Evolutionary conservation across 176 grass and related monocot species (phyloP), one percentile per base, ranked within the genome.

Genomic region (Elaeis guineensis): DNA sequence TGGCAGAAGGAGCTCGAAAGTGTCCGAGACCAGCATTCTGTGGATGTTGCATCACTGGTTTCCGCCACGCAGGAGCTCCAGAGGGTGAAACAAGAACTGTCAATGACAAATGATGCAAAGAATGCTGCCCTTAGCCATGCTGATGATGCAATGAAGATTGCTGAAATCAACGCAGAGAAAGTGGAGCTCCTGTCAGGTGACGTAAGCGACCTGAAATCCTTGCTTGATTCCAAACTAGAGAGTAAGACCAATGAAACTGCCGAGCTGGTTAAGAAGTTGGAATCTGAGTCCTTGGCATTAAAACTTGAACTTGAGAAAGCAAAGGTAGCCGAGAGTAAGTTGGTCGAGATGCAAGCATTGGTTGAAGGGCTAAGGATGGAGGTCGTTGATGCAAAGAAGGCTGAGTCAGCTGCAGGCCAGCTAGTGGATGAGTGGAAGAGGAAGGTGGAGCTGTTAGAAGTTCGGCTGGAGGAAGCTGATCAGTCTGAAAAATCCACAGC

Each of bases 341-440:
- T 89, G 79, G 25, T 78, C 1, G 64, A 76, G 23, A 80, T 75
- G 50, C 81, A 88, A 51, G 66, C 75, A 64, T 56, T 73, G 49
- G 66, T 82, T 7, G 79, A 86, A 52, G 68, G 70, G 55, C 78
- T 93, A 51, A 78, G 74, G 58, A 73, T 54, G 11, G 79, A 98
- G 57, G 16, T 81, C 25, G 55, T 49, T 81, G 82, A 77, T 72
- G 89, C 71, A 4, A 82, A 89, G 59, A 86, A 73, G 67, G 76
- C 77, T 6, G 79, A 98, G 63, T 59, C 62, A 61, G 79, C 76
- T 30, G 52, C 64, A 32, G 21, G 25, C 15, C 75, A 66, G 48
- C 69, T 81, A 52, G 86, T 80, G 51, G 82, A 89, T 59, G 88
- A 92, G 48, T 92, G 87, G 93, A 92, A 74, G 61, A 50, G 63